A percentile compares a stretch with the other conserved stretches of the same genome.
Conservation (phyloP, 2,329 filamentous ascomycete species). For the Aureobasidium sp. region DNA sequence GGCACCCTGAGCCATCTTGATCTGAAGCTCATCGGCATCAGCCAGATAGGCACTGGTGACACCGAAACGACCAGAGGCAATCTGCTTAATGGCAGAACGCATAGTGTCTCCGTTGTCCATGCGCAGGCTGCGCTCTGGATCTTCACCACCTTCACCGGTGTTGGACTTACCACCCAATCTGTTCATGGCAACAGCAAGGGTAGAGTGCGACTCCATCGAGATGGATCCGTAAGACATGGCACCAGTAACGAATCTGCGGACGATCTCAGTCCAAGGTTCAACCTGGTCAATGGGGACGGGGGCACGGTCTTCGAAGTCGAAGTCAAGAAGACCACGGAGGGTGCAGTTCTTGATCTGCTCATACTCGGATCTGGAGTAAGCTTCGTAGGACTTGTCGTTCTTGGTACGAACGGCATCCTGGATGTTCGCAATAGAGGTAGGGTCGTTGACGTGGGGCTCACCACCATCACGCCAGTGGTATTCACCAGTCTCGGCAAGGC, state of each 20-base stretch:
- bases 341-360: conserved; percentile 97
- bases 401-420: conserved; percentile 94
- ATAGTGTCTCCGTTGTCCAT: conserved; percentile 92
- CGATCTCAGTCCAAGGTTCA: conserved; percentile 96
- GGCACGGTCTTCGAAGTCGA: conserved; percentile 81
- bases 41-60: conserved; percentile 92
- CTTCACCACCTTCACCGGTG: conserved; percentile 94
- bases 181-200: conserved; percentile 94
- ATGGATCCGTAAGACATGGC: conserved; percentile 99
- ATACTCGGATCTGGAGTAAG: conserved; percentile 86
- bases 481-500: conserved; percentile 85
- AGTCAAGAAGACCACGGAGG: conserved; percentile 86
- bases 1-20: conserved; percentile 98
- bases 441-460: conserved; percentile 91
- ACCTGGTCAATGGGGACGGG: conserved; percentile 93
- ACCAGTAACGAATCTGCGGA: conserved; percentile 90
- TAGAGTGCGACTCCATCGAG: conserved; percentile 97
- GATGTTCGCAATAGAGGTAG: conserved; percentile 89
- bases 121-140: conserved; percentile 78
- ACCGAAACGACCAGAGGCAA: conserved; percentile 91
- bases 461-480: conserved; percentile 98
- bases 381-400: conserved; percentile 98
- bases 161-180: conserved; percentile 93
- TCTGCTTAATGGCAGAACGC: conserved; percentile 96
- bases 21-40: conserved; percentile 92